phyloP scores from a whole-genome alignment of 1,284 basidiomycete species.

The Thecaphora frezii region DNA sequence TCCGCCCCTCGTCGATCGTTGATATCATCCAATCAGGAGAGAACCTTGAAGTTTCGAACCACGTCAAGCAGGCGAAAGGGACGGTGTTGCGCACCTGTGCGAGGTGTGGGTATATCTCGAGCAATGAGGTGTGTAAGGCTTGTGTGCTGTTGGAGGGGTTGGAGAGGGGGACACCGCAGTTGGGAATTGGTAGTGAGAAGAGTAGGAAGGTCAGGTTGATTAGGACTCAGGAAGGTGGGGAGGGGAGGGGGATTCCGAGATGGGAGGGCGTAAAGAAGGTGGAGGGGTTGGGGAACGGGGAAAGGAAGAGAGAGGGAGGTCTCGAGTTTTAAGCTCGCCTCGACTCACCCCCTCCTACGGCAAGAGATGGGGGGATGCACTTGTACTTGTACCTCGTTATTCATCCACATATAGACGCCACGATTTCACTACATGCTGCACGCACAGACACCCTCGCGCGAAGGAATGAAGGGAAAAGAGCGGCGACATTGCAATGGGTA shows the following conservation, averaged over 20 bases:
- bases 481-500: too few species aligned
- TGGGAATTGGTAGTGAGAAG: slow-evolving; percentile 52
- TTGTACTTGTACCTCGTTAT: too few species aligned
- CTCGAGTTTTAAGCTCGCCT: not conserved
- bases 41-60: slow-evolving; percentile 35
- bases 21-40: slow-evolving; percentile 76
- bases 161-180: slow-evolving; percentile 50
- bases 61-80: slow-evolving; percentile 42
- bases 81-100: slow-evolving; percentile 46
- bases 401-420: too few species aligned
- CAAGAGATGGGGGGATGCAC: too few species aligned
- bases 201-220: slow-evolving; percentile 34
- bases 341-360: too few species aligned
- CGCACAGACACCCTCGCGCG: too few species aligned
- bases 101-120: slow-evolving; percentile 57
- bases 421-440: too few species aligned
- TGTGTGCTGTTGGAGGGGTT: slow-evolving; percentile 56
- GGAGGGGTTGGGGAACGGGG: too few species aligned
- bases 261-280: slow-evolving; percentile 34
- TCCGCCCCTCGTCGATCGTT: slow-evolving; percentile 89
- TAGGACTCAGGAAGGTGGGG: slow-evolving; percentile 10
- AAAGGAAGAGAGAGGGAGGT: not conserved
- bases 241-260: slow-evolving; percentile 38
- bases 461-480: too few species aligned
- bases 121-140: slow-evolving; percentile 57